phyloP scores from a whole-genome alignment of 768 basidiomycete genomes.

The Paxillus involutus region DNA sequence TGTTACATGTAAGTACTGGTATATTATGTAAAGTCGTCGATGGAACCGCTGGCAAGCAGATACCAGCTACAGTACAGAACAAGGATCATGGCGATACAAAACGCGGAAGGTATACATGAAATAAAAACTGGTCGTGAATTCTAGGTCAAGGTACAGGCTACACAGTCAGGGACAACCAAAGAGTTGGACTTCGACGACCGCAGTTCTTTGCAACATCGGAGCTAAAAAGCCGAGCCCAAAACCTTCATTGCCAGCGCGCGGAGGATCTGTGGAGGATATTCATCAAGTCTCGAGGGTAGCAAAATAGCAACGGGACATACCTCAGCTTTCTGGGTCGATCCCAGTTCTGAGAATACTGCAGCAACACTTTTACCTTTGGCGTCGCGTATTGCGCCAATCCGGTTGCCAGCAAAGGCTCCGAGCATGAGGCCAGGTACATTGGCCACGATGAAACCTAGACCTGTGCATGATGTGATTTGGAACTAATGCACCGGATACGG shows the following conservation, averaged over 20 bases:
- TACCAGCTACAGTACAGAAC: not conserved
- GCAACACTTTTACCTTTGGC: constrained; percentile 95
- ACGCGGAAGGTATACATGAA: not conserved
- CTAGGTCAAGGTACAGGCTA: no score
- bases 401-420: constrained; percentile 85
- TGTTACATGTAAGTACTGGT: not conserved
- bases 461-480: constrained; percentile 37
- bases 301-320: constrained; percentile 39
- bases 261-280: constrained; percentile 54
- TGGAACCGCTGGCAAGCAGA: not conserved
- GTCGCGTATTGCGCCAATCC: constrained; percentile 88
- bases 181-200: no score
- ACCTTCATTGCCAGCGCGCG: constrained; percentile 83
- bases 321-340: constrained; percentile 82
- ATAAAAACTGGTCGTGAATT: no score
- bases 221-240: constrained; percentile 57
- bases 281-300: not conserved
- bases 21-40: not conserved
- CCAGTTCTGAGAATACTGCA: constrained; percentile 78
- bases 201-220: no score
- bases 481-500: not conserved
- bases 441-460: constrained; percentile 48
- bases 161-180: no score
- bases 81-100: not conserved
- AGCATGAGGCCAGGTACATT: constrained; percentile 86